A percentile compares a stretch with the other conserved stretches of the same genome.
Evolutionary conservation across 192 early-diverging fungal species (phyloP).

Genomic region (Linnemannia elongata): DNA sequence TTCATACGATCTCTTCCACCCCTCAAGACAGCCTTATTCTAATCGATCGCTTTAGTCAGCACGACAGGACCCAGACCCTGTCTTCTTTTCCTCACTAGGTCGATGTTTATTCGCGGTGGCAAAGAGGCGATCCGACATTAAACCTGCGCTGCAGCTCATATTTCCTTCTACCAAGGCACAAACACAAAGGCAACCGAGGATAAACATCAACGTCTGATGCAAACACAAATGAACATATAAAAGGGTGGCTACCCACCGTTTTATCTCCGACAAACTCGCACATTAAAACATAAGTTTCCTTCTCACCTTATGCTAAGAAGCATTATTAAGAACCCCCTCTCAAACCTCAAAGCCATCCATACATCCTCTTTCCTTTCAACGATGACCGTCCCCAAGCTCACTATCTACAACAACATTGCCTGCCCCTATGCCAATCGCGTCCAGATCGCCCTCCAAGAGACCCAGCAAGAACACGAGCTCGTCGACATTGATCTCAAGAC

Average conservation of each 20-base stretch:
- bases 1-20: too few species aligned
- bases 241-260: background rate
- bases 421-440: slow-evolving; percentile 78
- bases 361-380: background rate
- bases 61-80: background rate
- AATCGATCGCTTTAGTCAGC: slow-evolving; percentile 1
- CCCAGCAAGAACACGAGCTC: slow-evolving; percentile 58
- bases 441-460: slow-evolving; percentile 66
- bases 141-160: too few species aligned
- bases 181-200: background rate
- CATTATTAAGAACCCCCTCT: background rate
- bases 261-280: background rate
- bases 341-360: background rate
- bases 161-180: background rate
- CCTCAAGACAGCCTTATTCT: background rate
- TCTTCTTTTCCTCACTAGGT: background rate
- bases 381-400: slow-evolving; percentile 40
- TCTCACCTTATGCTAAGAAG: background rate
- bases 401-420: slow-evolving; percentile 61
- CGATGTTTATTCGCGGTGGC: background rate
- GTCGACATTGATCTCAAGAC: slow-evolving; percentile 69
- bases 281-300: background rate
- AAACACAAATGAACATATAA: background rate
- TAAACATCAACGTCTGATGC: background rate
- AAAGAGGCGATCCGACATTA: too few species aligned